Evolutionary conservation across 768 basidiomycete genomes (phyloP).

Genomic region (Mycena belliarum): DNA sequence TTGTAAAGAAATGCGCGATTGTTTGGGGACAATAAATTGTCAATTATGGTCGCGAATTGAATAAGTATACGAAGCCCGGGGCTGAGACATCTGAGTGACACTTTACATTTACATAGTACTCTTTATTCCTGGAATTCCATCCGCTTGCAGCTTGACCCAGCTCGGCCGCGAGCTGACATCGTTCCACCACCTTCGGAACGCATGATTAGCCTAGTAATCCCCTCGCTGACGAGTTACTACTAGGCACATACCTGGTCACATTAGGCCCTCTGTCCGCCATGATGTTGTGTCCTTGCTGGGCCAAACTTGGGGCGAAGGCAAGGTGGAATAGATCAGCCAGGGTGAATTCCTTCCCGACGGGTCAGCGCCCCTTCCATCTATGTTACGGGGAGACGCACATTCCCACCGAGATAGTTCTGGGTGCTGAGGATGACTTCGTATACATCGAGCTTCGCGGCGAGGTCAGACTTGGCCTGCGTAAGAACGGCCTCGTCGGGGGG

Average conservation of each 20-base stretch:
- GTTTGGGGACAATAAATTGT: no score
- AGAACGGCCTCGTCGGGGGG: slow-evolving; percentile 27
- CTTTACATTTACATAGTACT: no score
- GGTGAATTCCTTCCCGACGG: slow-evolving; percentile 36
- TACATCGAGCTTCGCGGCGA: slow-evolving; percentile 45
- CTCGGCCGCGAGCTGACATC: no score
- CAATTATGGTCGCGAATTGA: no score
- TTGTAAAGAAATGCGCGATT: no score
- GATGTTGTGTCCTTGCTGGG: slow-evolving; percentile 27
- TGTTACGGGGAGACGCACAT: slow-evolving; percentile 32
- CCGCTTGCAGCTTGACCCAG: no score
- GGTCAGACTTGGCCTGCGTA: slow-evolving; percentile 25
- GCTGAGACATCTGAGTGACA: no score
- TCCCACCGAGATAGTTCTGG: slow-evolving; percentile 56
- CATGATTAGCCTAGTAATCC: no score
- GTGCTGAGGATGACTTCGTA: slow-evolving; percentile 58
- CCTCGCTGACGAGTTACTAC: no score
- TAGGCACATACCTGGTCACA: slow-evolving; percentile 40
- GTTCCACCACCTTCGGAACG: no score
- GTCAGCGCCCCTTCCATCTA: neutral
- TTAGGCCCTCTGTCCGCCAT: slow-evolving; percentile 40
- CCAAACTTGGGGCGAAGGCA: slow-evolving; percentile 35
- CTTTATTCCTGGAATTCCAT: no score
- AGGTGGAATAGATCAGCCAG: slow-evolving; percentile 49
- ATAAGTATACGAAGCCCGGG: no score